These are phyloP conservation scores for Fraxinus quadrangulata DNA, from an alignment of 257 asterid genomes.

Conservation along the genomic window DNA sequence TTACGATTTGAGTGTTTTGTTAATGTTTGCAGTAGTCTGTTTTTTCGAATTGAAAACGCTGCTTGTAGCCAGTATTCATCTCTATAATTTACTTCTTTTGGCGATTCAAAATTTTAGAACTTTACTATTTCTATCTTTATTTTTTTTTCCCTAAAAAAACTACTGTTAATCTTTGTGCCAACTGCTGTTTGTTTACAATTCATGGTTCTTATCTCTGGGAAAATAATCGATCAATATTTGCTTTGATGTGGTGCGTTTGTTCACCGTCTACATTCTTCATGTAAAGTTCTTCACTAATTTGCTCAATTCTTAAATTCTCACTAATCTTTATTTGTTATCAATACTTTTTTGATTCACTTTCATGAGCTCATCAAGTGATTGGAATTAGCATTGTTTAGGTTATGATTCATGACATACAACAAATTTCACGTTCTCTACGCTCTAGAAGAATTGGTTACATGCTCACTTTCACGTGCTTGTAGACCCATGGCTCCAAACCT, in stretches of 20 bases:
- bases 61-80: conserved; percentile 44
- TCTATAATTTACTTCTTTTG: conserved; percentile 34
- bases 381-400: too few relatives aligned
- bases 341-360: too few relatives aligned
- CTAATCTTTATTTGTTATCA: too few relatives aligned
- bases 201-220: conserved; percentile 10
- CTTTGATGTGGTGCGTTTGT: too few relatives aligned
- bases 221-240: conserved; percentile 17
- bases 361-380: too few relatives aligned
- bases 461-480: too few relatives aligned
- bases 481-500: too few relatives aligned
- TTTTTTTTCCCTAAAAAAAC: conserved; percentile 28
- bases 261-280: neutral
- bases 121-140: conserved; percentile 28
- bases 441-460: too few relatives aligned
- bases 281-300: too few relatives aligned
- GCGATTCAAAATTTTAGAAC: conserved; percentile 37
- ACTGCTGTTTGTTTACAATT: conserved; percentile 20
- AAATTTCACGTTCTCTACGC: too few relatives aligned
- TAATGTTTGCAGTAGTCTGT: conserved; percentile 32
- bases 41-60: conserved; percentile 38
- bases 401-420: too few relatives aligned
- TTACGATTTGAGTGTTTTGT: conserved; percentile 34
- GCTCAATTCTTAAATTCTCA: too few relatives aligned
- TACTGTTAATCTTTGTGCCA: conserved; percentile 19